Evolutionary conservation across 2,329 filamentous ascomycete genomes (phyloP).

Genomic region (Blastomyces percursus): DNA sequence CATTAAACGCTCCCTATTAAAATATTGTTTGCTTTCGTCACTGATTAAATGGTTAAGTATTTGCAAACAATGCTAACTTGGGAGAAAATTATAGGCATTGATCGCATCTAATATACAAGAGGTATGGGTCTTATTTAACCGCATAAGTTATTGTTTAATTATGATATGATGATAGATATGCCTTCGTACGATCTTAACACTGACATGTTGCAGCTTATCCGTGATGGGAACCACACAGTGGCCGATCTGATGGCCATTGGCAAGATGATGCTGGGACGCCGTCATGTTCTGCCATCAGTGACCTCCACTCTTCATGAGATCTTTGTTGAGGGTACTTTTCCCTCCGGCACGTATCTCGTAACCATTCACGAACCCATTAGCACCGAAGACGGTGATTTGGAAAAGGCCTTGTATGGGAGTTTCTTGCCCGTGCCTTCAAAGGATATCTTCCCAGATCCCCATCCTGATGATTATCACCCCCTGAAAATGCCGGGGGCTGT

Average conservation of each 20-base stretch:
- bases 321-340: constrained; percentile 91
- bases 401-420: constrained; percentile 78
- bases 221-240: constrained; percentile 87
- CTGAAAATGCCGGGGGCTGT: constrained; percentile 69
- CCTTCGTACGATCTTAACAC: constrained; percentile 5
- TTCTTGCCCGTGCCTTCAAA: constrained; percentile 70
- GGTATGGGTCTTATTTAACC: constrained; percentile 30
- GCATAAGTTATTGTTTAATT: not conserved
- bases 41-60: not conserved
- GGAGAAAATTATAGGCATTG: constrained; percentile 20
- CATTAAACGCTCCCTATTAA: not conserved
- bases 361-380: constrained; percentile 86
- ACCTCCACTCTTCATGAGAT: constrained; percentile 68
- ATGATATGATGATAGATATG: not conserved
- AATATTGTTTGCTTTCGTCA: not conserved
- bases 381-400: constrained; percentile 73
- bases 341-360: constrained; percentile 80
- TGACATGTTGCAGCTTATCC: constrained; percentile 55
- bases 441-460: constrained; percentile 55
- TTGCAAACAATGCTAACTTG: not conserved
- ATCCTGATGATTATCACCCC: constrained; percentile 54
- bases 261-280: constrained; percentile 81
- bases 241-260: constrained; percentile 89
- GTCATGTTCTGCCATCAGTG: constrained; percentile 80
- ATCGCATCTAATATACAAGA: constrained; percentile 88